Evolutionary conservation across 768 basidiomycete genomes (phyloP), one percentile per base, ranked within the genome.

Genomic region (Pholiota microspora): DNA sequence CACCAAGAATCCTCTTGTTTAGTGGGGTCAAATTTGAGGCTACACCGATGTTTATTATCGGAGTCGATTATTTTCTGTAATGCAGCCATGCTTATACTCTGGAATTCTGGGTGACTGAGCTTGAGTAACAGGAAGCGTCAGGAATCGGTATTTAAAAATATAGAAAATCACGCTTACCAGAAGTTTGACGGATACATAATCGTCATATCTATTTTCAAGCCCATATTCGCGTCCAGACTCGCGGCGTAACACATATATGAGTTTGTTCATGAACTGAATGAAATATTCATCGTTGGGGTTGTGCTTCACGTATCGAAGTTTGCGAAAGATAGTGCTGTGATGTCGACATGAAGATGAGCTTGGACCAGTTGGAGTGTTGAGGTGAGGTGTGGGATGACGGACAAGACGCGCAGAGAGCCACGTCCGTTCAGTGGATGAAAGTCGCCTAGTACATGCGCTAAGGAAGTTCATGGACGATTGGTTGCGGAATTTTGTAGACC

Each of bases 41-140:
- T 16, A 18, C 63, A 59, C 0, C 55, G 55, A 42, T 61, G 53
- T 13, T 66, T 62, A 7, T 4, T 31, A 28, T 62, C 64, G 2
- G 25, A 42, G 10, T 61, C 53, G 1, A 62, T 44, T 40, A 66
- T 31, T 0, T 40, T 21, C 29, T 66, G 64, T 4, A 66, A 50
- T 3, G 47, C 21, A 13, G 31, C n/a, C 4, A 63, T 57, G 44
- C 60, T 56, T n/a, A 63, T 45, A 7, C 35, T 29, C 6, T 56
- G 55, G 45, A 62, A 66, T 48, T 61, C 49, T 2, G 64, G 62
- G 31, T 63, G 63, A 21, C 55, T 62, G 16, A 66, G 46, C 64
- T 66, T 27, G 10, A 32, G 31, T 10, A 12, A 24, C 13, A 24
- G 3, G 3, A 21, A n/a, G n/a, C n/a, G n/a, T n/a, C n/a, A n/a